Conservation (phyloP, 345 rosid species). For the Gossypium mustelinum region DNA sequence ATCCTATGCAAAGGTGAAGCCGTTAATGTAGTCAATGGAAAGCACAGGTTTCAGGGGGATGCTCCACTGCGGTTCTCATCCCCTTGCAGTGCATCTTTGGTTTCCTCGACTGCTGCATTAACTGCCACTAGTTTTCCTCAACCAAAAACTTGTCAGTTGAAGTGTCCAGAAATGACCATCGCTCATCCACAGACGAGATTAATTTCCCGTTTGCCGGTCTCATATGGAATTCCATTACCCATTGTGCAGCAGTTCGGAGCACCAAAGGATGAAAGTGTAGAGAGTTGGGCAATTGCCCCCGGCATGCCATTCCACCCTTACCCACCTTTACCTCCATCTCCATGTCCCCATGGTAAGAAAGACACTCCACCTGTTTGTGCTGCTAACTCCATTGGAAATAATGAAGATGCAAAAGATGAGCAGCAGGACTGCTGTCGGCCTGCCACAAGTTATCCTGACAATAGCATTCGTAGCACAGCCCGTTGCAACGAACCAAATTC, state of each 20-base stretch:
- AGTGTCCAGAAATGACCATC: constrained; percentile 13
- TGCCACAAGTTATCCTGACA: not conserved
- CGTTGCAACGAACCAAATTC: constrained; percentile 28
- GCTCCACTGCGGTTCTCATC: constrained; percentile 90
- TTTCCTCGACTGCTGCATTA: constrained; percentile 36
- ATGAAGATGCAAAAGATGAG: not conserved
- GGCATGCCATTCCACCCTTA: constrained; percentile 44
- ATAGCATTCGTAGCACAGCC: constrained; percentile 27
- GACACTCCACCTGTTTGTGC: constrained; percentile 22
- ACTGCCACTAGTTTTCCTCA: constrained; percentile 24
- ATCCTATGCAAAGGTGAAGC: constrained; percentile 23
- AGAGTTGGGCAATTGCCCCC: constrained; percentile 41
- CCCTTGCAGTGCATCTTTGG: constrained; percentile 23
- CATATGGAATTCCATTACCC: constrained; percentile 51
- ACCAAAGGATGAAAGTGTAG: constrained; percentile 7
- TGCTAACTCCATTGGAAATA: not conserved
- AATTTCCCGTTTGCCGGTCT: constrained; percentile 1
- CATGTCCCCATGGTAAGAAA: not conserved
- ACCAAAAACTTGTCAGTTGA: constrained; percentile 19
- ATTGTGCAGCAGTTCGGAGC: constrained; percentile 4
- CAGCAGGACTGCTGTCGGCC: not conserved
- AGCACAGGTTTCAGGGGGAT: constrained; percentile 44
- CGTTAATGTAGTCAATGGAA: constrained; percentile 22
- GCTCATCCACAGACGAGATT: constrained; percentile 11
- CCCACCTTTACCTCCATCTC: constrained; percentile 11